Base-by-base conservation (phyloP, 192 early-diverging fungal genomes). In the Tieghemiomyces parasiticus region DNA sequence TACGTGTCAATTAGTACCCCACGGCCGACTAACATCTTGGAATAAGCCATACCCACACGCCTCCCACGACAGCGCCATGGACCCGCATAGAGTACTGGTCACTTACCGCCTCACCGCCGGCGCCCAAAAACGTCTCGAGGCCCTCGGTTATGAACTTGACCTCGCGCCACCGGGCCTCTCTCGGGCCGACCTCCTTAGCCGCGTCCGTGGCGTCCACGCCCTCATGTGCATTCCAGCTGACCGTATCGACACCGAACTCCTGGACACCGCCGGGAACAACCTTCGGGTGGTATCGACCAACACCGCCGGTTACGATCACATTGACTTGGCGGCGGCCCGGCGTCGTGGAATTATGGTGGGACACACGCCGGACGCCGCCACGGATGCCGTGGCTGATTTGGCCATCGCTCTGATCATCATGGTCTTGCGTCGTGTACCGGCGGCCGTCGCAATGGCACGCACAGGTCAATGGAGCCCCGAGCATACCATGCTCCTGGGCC, bases 311-410 rank as follows among this genome's bases (percentile, higher is more conserved):
- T 85, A 81, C 68, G 89, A 93, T 59, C 90, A 93, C 60, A 81
- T 93, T 24, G 81, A 85, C 61, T 58, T 78, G 0, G 59, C 58
- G 4, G 79, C 72, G 8, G 61, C 82, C 20, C 65, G 77, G 24
- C 68, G 69, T 9, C 71, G 76, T 22, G 70, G 71, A 1, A 66
- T 91, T n/a, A 45, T 49, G 20, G 60, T 95, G 6, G 90, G 90
- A 4, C 79, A 87, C 63, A 95, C 92, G 0, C 89, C 92, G 4
- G 85, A 85, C 55, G 92, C 92, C 1, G 71, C 92, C 38, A 95
- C 92, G 0, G 89, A 91, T 59, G 90, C 90, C 0, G 86, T 85
- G 14, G 92, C 92, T 4, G 90, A 92, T 38, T 74, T 88, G 4
- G 82, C 88, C 0, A 74, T 86, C 3, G 71, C 88, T n/a, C 69